Conservation (phyloP, 202 grass and related monocot species). For the Zizania palustris region DNA sequence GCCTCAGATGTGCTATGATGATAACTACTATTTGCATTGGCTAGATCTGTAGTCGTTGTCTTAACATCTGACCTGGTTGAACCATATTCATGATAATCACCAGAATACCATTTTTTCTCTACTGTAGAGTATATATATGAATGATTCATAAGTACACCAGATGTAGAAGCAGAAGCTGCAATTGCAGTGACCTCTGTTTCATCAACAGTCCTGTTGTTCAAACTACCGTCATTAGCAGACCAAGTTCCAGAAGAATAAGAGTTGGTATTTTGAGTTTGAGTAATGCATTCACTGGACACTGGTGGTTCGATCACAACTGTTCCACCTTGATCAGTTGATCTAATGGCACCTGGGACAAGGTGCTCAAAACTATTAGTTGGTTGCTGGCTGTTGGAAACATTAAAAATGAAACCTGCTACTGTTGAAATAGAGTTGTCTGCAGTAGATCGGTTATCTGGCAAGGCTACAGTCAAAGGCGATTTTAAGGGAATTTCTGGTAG, state of each 20-base stretch:
- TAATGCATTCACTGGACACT: slow-evolving; percentile 38
- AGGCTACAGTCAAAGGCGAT: slow-evolving; percentile 77
- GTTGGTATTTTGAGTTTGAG: slow-evolving; percentile 31
- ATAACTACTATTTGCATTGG: slow-evolving; percentile 36
- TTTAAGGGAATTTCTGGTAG: slow-evolving; percentile 71
- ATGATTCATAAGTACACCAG: slow-evolving; percentile 37
- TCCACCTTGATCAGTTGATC: slow-evolving; percentile 37
- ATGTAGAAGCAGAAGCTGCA: slow-evolving; percentile 38
- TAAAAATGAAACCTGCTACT: slow-evolving; percentile 63
- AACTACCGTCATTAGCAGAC: slow-evolving; percentile 30
- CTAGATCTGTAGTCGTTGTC: slow-evolving; percentile 34
- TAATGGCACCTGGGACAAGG: slow-evolving; percentile 25
- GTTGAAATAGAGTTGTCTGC: slow-evolving; percentile 72
- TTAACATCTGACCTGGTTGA: slow-evolving; percentile 41
- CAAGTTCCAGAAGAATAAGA: slow-evolving; percentile 32
- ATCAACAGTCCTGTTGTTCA: slow-evolving; percentile 38
- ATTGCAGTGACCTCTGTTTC: slow-evolving; percentile 32
- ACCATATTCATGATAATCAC: slow-evolving; percentile 56
- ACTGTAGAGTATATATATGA: slow-evolving; percentile 39
- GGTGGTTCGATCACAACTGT: background rate
- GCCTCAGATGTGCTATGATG: slow-evolving; percentile 21
- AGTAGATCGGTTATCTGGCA: slow-evolving; percentile 70
- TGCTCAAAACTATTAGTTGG: slow-evolving; percentile 38
- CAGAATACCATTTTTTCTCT: slow-evolving; percentile 54
- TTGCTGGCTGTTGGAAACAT: slow-evolving; percentile 41